Base-by-base conservation (phyloP, 257 asterid genomes). In the Solanum etuberosum region DNA sequence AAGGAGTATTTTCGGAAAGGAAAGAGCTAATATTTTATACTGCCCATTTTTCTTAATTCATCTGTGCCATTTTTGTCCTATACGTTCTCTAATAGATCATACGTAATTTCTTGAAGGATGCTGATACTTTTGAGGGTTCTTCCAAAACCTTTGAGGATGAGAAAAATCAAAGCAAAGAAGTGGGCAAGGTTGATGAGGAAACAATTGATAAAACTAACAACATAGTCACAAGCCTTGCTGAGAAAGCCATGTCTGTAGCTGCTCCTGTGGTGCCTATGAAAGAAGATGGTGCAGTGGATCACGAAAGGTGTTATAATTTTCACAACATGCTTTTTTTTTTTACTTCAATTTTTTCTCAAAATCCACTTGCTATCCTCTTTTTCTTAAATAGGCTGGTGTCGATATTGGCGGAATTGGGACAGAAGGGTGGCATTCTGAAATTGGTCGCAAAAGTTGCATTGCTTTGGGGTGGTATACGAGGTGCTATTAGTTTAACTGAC, bases 391-490 rank as follows among this genome's bases (percentile, higher is more conserved):
- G 99, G 94, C 84, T 97, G 89, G 99, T 97, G 29, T 85, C 95
- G 18, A 93, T 97, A 99, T 93, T 97, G 83, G 88, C 98, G 76
- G 99, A 95, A 87, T 87, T 93, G 91, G 99, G 99, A 89, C 99
- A 95, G 90, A 95, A 82, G 89, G 98, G 99, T 70, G 99, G 99
- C n/a, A 84, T 92, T 67, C 89, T 97, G 90, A 95, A 61, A 90
- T 93, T 95, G 90, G 90, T 97, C 57, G 97, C 95, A 27, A 97
- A 96, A 86, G 78, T 95, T 88, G 99, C 98, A 78, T 86, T 97
- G 91, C 97, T 97, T 86, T 97, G 99, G 98, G 99, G 99, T 91
- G 99, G 99, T 85, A 54, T 97, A 84, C 98, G 98, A 87, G 99
- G 99, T 88, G 99, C 99, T 84, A 90, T 97, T 93, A 97, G 97